Percentiles rank a stretch among this genome's conserved stretches.
Conservation (phyloP, 2,329 filamentous ascomycete genomes). For the Alternaria sp. region DNA sequence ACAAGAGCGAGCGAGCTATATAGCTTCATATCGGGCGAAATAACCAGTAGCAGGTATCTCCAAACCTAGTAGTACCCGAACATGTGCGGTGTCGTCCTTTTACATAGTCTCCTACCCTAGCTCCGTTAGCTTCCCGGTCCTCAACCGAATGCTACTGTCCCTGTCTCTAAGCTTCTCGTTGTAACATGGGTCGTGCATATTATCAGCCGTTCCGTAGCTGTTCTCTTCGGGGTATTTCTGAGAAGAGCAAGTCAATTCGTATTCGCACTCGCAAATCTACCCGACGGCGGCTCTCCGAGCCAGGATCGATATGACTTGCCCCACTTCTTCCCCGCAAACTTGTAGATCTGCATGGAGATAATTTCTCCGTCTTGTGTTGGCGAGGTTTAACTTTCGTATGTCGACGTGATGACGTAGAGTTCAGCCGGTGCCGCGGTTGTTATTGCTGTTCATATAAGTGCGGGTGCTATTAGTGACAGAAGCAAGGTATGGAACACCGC, state of each 20-base stretch:
- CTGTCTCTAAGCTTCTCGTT: neutral
- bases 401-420: neutral
- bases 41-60: neutral
- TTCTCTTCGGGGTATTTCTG: constrained; percentile 2
- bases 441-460: neutral
- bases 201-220: neutral
- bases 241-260: neutral
- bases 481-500: neutral
- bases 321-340: constrained; percentile 9
- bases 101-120: neutral
- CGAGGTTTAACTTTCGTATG: neutral
- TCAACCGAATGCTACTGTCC: neutral
- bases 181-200: neutral
- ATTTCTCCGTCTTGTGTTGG: constrained; percentile 7
- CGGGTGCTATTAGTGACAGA: neutral
- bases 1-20: neutral
- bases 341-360: constrained; percentile 5
- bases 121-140: neutral
- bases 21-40: neutral
- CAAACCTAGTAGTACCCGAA: neutral
- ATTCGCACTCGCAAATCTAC: neutral
- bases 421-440: constrained; percentile 2
- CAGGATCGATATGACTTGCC: neutral
- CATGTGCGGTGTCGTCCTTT: neutral
- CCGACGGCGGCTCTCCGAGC: neutral